These are phyloP conservation scores for Penicillium expansum DNA, from an alignment of 2,329 filamentous ascomycete genomes.

Conservation along the genomic window DNA sequence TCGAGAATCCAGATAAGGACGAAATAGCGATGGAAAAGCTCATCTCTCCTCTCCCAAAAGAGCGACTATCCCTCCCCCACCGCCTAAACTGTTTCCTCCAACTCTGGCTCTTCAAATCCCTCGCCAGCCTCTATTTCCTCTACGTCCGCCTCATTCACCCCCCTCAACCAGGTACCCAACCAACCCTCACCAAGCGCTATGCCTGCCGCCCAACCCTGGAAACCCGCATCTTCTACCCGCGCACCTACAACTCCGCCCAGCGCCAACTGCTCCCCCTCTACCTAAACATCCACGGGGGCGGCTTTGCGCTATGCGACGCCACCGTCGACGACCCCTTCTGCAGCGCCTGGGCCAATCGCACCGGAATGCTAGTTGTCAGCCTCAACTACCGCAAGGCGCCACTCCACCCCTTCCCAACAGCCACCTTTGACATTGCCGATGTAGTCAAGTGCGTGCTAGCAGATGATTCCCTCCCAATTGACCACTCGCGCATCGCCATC, in stretches of 20 bases:
- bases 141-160: conserved; percentile 11
- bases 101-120: conserved; percentile 22
- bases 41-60: conserved; percentile 14
- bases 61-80: conserved; percentile 13
- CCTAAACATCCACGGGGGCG: conserved; percentile 52
- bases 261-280: conserved; percentile 38
- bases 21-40: neutral
- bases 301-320: conserved; percentile 42
- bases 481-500: conserved; percentile 43
- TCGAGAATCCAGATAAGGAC: neutral
- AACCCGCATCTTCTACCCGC: neutral
- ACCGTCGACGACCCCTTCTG: conserved; percentile 51
- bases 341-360: conserved; percentile 41
- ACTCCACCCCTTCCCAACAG: conserved; percentile 41
- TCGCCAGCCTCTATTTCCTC: conserved; percentile 11
- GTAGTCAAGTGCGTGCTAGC: conserved; percentile 44
- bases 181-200: neutral
- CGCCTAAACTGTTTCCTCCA: conserved; percentile 21
- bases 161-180: neutral
- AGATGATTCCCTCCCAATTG: conserved; percentile 49
- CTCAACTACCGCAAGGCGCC: conserved; percentile 54
- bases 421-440: conserved; percentile 48
- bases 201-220: neutral
- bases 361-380: conserved; percentile 46
- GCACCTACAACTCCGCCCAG: conserved; percentile 22